These are phyloP conservation scores for Fusarium chlamydosporum DNA, from an alignment of 2,329 filamentous ascomycete species.

Conservation along the genomic window DNA sequence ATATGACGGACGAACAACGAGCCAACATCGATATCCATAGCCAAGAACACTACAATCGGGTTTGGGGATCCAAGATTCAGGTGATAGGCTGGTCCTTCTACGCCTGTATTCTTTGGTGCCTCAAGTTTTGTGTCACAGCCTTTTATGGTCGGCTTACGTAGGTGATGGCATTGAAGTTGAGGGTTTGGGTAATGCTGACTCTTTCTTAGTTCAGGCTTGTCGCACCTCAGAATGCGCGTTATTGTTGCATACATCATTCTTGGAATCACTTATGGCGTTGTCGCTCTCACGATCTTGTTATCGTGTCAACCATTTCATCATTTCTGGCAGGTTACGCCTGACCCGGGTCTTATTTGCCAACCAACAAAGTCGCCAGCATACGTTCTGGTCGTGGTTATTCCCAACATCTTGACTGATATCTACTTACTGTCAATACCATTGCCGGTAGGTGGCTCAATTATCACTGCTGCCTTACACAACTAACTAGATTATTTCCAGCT, in stretches of 20 bases:
- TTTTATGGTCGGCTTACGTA: slow-evolving; percentile 53
- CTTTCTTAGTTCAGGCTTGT: slow-evolving; percentile 32
- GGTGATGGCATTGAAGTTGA: background rate
- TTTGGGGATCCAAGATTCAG: slow-evolving; percentile 53
- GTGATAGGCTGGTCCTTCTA: slow-evolving; percentile 53
- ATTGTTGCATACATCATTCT: slow-evolving; percentile 40
- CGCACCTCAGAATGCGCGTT: slow-evolving; percentile 33
- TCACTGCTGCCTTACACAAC: accelerated
- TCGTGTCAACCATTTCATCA: slow-evolving; percentile 57
- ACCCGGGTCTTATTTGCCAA: slow-evolving; percentile 46
- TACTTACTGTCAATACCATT: slow-evolving; percentile 41
- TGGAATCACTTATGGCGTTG: slow-evolving; percentile 29
- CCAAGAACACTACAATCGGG: slow-evolving; percentile 43
- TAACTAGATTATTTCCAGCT: slow-evolving; percentile 13
- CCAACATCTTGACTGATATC: slow-evolving; percentile 42
- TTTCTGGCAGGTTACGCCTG: slow-evolving; percentile 65
- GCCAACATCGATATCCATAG: slow-evolving; percentile 32
- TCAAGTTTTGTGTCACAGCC: slow-evolving; percentile 51
- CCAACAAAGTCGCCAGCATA: slow-evolving; percentile 45
- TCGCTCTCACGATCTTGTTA: slow-evolving; percentile 32
- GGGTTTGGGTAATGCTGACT: background rate
- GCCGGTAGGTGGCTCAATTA: slow-evolving; percentile 14
- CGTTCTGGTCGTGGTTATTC: slow-evolving; percentile 42
- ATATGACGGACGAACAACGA: slow-evolving; percentile 39
- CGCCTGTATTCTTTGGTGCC: slow-evolving; percentile 51